Percentiles rank a stretch among this genome's conserved stretches.
These are phyloP conservation scores for Zygoascus tannicola DNA, from an alignment of 805 yeast genomes.

Conservation along the genomic window DNA sequence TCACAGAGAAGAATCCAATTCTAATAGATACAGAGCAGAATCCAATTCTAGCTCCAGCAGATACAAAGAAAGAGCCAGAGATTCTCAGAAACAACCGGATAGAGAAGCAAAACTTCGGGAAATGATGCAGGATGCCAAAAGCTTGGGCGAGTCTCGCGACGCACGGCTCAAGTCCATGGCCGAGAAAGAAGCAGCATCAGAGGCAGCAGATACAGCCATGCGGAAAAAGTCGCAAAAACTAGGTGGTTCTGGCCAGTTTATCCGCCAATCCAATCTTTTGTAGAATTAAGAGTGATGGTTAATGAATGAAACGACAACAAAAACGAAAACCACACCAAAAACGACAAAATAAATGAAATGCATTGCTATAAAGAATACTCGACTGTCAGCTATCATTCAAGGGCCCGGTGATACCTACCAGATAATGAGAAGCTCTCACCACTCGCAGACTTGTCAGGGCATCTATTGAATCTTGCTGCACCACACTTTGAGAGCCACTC, in stretches of 20 bases:
- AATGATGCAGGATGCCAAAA: conserved; percentile 16
- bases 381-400: background rate
- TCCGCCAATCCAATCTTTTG: background rate
- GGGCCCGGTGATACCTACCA: conserved; percentile 17
- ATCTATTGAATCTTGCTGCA: conserved; percentile 1
- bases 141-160: conserved; percentile 9
- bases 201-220: conserved; percentile 3
- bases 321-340: background rate
- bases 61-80: background rate
- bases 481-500: conserved; percentile 11
- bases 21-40: background rate
- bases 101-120: conserved; percentile 10
- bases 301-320: no score
- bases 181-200: conserved; percentile 6
- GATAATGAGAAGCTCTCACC: conserved; percentile 16
- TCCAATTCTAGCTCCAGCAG: background rate
- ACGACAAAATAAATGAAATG: background rate
- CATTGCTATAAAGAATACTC: background rate
- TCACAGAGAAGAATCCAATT: background rate
- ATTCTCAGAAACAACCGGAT: conserved; percentile 1
- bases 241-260: conserved; percentile 8
- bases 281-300: no score
- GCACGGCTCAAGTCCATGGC: conserved; percentile 8
- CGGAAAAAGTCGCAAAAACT: background rate
- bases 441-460: conserved; percentile 14